These are phyloP conservation scores for Microbotryum lychnidis-dioicae DNA, from an alignment of 1,284 basidiomycete genomes.

Conservation along the genomic window DNA sequence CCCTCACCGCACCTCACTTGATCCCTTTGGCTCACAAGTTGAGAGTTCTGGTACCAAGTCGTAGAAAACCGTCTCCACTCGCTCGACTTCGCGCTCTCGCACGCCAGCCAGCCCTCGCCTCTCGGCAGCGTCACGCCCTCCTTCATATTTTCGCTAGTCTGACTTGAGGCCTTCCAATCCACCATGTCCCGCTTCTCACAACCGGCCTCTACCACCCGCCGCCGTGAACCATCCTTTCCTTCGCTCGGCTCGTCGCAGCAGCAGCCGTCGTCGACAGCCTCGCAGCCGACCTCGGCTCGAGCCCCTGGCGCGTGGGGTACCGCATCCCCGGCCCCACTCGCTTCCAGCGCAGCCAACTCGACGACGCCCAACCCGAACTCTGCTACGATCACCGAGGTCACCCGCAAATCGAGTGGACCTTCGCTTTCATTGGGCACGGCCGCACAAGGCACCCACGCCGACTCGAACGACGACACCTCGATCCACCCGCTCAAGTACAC, in stretches of 20 bases:
- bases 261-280: conserved; percentile 1
- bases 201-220: conserved; percentile 5
- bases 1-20: too few species aligned
- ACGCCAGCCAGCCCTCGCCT: too few species aligned
- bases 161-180: too few species aligned
- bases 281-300: not conserved
- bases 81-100: too few species aligned
- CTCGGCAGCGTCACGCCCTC: too few species aligned
- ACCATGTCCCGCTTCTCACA: too few species aligned
- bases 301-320: conserved; percentile 4
- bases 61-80: too few species aligned
- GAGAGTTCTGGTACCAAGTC: too few species aligned
- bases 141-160: too few species aligned
- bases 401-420: conserved; percentile 15
- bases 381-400: not conserved
- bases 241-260: conserved; percentile 12
- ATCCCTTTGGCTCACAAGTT: too few species aligned
- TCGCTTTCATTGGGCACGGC: conserved; percentile 17
- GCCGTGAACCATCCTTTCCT: conserved; percentile 10
- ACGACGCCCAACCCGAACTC: not conserved
- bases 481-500: conserved; percentile 31
- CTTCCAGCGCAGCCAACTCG: not conserved
- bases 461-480: not conserved
- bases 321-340: not conserved
- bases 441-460: not conserved